phyloP scores from a whole-genome alignment of 352 stramenopile species.

The Phytophthora quininea region DNA sequence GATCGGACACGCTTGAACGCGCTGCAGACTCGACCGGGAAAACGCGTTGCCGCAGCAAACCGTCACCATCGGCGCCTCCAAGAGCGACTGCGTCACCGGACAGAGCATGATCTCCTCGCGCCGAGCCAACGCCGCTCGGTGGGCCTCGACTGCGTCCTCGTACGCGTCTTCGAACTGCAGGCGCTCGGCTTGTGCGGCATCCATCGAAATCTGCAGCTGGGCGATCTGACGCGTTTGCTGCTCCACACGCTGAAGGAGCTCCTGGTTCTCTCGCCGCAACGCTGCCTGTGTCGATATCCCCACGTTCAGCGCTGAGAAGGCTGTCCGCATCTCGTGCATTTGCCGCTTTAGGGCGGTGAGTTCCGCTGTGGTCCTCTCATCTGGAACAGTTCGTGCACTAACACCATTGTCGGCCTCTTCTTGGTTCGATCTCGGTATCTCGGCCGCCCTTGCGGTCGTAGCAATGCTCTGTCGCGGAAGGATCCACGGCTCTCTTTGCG shows the following conservation, averaged over 20 bases:
- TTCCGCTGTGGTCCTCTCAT: neutral
- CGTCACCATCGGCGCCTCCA: neutral
- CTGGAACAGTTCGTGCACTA: neutral
- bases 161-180: neutral
- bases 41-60: slow-evolving; percentile 3
- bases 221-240: neutral
- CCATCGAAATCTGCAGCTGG: neutral
- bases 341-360: neutral
- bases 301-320: neutral
- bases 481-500: neutral
- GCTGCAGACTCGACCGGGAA: neutral
- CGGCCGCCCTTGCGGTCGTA: neutral
- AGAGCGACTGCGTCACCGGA: neutral
- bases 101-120: neutral
- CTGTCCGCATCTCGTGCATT: slow-evolving; percentile 2
- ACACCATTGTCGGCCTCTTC: neutral
- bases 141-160: neutral
- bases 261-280: neutral
- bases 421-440: neutral
- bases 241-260: neutral
- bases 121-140: neutral
- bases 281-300: neutral
- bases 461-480: neutral
- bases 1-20: neutral
- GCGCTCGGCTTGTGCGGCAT: neutral